Conservation (phyloP, 2,329 filamentous ascomycete species). For the Graphilbum ipis-grandicollis region DNA sequence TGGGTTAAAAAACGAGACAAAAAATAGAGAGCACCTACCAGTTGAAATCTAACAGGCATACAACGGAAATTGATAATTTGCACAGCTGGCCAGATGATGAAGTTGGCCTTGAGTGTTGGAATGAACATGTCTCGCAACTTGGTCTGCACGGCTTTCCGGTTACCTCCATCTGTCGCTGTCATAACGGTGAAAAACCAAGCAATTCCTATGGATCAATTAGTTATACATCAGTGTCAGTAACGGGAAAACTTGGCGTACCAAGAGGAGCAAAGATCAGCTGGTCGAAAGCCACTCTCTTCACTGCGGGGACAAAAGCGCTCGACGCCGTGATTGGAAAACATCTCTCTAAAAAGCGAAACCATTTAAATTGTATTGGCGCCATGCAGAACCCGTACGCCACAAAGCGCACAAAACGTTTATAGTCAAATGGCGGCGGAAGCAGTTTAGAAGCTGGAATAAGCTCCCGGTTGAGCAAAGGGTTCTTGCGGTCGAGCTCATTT, state of each 20-base stretch:
- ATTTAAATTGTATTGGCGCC: conserved; percentile 88
- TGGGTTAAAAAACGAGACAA: no score
- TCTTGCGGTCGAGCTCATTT: conserved; percentile 69
- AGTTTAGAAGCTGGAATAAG: conserved; percentile 45
- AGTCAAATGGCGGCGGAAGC: conserved; percentile 76
- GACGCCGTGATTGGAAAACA: conserved; percentile 74
- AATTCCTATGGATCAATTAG: no score
- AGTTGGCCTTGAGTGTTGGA: conserved; percentile 90
- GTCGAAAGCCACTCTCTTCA: conserved; percentile 85
- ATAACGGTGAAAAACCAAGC: conserved; percentile 87
- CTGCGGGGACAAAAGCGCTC: conserved; percentile 53
- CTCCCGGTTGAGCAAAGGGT: conserved; percentile 46
- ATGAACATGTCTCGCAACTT: conserved; percentile 92
- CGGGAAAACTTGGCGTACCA: no score
- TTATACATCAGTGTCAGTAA: no score
- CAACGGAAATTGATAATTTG: conserved; percentile 94
- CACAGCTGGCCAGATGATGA: conserved; percentile 83
- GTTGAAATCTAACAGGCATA: conserved; percentile 89
- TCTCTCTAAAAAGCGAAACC: conserved; percentile 74
- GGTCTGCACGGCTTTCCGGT: conserved; percentile 55
- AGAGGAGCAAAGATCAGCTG: conserved; percentile 87
- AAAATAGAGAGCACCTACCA: conserved; percentile 47
- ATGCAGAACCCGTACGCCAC: conserved; percentile 96
- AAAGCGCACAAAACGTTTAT: conserved; percentile 83
- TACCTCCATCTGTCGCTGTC: conserved; percentile 88